Base-by-base conservation (phyloP, 495 filamentous ascomycete genomes). In the Apodospora peruviana region DNA sequence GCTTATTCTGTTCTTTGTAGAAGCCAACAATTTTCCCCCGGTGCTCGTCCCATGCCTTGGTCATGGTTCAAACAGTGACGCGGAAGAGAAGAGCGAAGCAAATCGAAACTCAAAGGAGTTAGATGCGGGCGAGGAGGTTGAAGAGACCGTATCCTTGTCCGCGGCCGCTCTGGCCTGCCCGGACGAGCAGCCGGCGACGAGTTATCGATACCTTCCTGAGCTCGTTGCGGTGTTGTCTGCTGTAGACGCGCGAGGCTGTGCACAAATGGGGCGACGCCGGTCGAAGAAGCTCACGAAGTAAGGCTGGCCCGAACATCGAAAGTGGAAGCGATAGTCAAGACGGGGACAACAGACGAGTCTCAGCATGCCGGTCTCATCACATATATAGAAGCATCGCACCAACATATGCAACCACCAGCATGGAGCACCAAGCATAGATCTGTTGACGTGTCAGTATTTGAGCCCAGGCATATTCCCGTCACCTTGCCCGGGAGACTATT, bases 41-140 rank as follows among this genome's bases (percentile, higher is more conserved):
- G 53, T 71, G 57, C 20, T 55, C 39, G 9, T 69, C 63, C 70
- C 70, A 75, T 40, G 48, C 43, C 53, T 74, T 74, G 24, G 72
- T 74, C 72, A 75, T 75, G 43, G 37, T 64, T 25, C 20, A 19
- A 23, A 14, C 4, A 43, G 23, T 43, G 17, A 21, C 25, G 40
- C 40, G n/a, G 21, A 11, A 12, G 11, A 24, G 11, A 16, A 12
- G 20, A 8, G 27, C 7, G 27, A 7, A 14, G 27, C 27, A 32
- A 32, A 19, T 22, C 5, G 4, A 40, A 40, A 4, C 16, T 40
- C 5, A 22, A 4, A 10, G 39, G 20, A 40, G 20, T 2, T 11
- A 40, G 12, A 40, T 14, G 27, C n/a, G n/a, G n/a, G n/a, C n/a
- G n/a, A n/a, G n/a, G n/a, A n/a, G n/a, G n/a, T n/a, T n/a, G n/a